phyloP scores from a whole-genome alignment of 1,284 basidiomycete genomes.

The Melampsora occidentalis region DNA sequence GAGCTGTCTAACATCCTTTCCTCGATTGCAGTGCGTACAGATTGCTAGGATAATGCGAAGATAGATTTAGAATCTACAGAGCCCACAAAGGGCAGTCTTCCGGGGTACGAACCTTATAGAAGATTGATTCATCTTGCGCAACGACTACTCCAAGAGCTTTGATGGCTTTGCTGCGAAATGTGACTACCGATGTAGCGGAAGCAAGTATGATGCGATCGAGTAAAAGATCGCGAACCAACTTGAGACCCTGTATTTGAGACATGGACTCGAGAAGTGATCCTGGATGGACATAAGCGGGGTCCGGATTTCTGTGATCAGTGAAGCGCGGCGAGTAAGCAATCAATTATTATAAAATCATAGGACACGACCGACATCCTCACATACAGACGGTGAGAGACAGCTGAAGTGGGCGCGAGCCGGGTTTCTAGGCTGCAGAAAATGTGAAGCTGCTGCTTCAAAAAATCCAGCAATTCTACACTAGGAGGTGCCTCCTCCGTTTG shows the following conservation, averaged over 20 bases:
- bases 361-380: not conserved
- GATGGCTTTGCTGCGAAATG: slow-evolving; percentile 42
- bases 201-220: slow-evolving; percentile 31
- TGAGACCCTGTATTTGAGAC: slow-evolving; percentile 40
- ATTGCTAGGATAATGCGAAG: not conserved
- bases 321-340: not conserved
- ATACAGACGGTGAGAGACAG: not conserved
- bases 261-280: slow-evolving; percentile 22
- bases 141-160: slow-evolving; percentile 40
- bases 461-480: not conserved
- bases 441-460: slow-evolving; percentile 2
- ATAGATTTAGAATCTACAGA: not conserved
- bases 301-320: slow-evolving; percentile 3
- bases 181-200: slow-evolving; percentile 34
- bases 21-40: slow-evolving; percentile 64
- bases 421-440: not conserved
- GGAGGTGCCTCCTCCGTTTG: not conserved
- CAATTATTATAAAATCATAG: not conserved
- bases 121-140: slow-evolving; percentile 39
- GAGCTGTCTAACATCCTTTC: slow-evolving; percentile 83
- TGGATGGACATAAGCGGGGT: not conserved
- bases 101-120: slow-evolving; percentile 23
- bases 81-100: not conserved
- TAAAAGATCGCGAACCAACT: slow-evolving; percentile 29
- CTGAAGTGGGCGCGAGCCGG: slow-evolving; percentile 3